Evolutionary conservation across 257 asterid genomes (phyloP).

Genomic region (Apocynum venetum): DNA sequence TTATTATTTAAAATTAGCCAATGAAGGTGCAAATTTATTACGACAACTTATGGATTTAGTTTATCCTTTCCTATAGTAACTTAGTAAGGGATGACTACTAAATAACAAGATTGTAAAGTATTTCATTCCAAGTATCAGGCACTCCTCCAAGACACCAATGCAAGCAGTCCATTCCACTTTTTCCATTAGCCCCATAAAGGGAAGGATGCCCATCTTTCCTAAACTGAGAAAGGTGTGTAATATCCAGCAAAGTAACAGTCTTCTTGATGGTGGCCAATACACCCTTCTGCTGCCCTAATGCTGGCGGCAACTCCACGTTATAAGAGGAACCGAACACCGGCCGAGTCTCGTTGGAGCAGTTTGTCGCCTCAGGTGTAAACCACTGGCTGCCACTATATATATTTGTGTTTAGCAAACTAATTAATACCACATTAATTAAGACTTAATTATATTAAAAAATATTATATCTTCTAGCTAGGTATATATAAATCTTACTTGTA

Average conservation of each 20-base stretch:
- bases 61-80: not conserved
- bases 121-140: conserved; percentile 84
- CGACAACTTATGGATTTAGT: not conserved
- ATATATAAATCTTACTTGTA: conserved; percentile 12
- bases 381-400: conserved; percentile 22
- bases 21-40: not conserved
- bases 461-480: no score
- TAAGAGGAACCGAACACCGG: conserved; percentile 16
- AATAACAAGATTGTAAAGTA: conserved; percentile 40
- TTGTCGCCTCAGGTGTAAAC: conserved; percentile 9
- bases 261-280: conserved; percentile 14
- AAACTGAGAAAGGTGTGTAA: conserved; percentile 25
- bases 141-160: conserved; percentile 96
- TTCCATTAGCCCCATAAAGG: conserved; percentile 26
- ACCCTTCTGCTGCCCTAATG: conserved; percentile 13
- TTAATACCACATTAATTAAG: not conserved
- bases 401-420: not conserved
- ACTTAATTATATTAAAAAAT: not conserved
- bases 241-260: conserved; percentile 16
- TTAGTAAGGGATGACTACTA: not conserved
- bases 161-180: conserved; percentile 45
- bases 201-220: conserved; percentile 30
- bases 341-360: conserved; percentile 11
- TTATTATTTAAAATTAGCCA: no score
- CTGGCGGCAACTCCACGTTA: conserved; percentile 13